A percentile compares a stretch with the other conserved stretches of the same genome.
phyloP scores from a whole-genome alignment of 495 filamentous ascomycete genomes.

The Trichoderma gamsii region DNA sequence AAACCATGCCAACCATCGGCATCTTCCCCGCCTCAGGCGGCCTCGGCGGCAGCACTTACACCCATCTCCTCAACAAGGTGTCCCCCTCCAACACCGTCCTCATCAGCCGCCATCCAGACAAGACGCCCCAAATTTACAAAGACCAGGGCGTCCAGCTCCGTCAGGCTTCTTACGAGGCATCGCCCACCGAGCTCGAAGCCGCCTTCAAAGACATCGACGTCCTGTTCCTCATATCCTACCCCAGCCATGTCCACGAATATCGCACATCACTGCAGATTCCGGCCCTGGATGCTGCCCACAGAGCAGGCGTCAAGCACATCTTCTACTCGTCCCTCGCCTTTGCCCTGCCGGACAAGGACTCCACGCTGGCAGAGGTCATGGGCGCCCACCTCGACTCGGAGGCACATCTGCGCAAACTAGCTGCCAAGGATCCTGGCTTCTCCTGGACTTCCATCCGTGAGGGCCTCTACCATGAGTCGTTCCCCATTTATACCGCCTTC shows the following conservation, averaged over 20 bases:
- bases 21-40: slow-evolving; percentile 49
- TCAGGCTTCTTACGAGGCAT: slow-evolving; percentile 38
- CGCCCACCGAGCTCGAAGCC: slow-evolving; percentile 25
- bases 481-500: slow-evolving; percentile 63
- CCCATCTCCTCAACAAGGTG: slow-evolving; percentile 37
- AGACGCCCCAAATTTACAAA: slow-evolving; percentile 24
- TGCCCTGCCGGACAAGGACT: slow-evolving; percentile 27
- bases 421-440: slow-evolving; percentile 18
- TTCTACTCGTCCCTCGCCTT: slow-evolving; percentile 66
- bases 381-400: slow-evolving; percentile 62
- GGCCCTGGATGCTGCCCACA: slow-evolving; percentile 53
- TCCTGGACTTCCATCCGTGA: slow-evolving; percentile 51
- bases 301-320: slow-evolving; percentile 54
- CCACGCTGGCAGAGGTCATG: slow-evolving; percentile 51
- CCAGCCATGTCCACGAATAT: slow-evolving; percentile 29
- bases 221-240: slow-evolving; percentile 48
- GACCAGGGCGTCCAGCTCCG: slow-evolving; percentile 30
- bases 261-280: slow-evolving; percentile 26
- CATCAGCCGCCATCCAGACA: slow-evolving; percentile 42
- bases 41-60: slow-evolving; percentile 42
- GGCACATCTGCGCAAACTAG: slow-evolving; percentile 41
- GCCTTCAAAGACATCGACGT: slow-evolving; percentile 38
- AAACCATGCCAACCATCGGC: slow-evolving; percentile 18
- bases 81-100: slow-evolving; percentile 37
- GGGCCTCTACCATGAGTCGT: slow-evolving; percentile 62